phyloP scores from a whole-genome alignment of 106 monocot species.

The Dendrobium catenatum region DNA sequence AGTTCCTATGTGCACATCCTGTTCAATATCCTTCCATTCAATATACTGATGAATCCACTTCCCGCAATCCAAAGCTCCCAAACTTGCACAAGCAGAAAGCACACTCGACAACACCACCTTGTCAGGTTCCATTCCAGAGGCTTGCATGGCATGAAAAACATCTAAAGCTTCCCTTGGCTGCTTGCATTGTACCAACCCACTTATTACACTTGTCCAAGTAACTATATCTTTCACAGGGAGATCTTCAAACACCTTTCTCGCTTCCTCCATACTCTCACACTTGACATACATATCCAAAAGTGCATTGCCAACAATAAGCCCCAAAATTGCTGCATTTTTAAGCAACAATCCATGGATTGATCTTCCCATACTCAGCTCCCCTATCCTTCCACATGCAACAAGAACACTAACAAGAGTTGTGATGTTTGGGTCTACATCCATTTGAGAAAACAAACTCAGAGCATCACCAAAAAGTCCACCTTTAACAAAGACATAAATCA shows the following conservation, averaged over 20 bases:
- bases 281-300: constrained; percentile 77
- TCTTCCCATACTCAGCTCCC: constrained; percentile 23
- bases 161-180: constrained; percentile 28
- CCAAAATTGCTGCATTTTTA: constrained; percentile 18
- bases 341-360: constrained; percentile 44
- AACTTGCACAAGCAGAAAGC: constrained; percentile 65
- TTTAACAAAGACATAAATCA: constrained; percentile 68
- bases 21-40: constrained; percentile 26
- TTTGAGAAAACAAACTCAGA: constrained; percentile 30
- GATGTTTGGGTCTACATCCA: constrained; percentile 56
- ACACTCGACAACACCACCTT: constrained; percentile 45
- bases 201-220: constrained; percentile 69
- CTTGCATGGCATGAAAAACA: constrained; percentile 48
- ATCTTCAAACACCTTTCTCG: constrained; percentile 46
- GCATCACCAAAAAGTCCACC: constrained; percentile 33
- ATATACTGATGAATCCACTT: constrained; percentile 36
- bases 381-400: constrained; percentile 40
- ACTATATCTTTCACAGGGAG: constrained; percentile 31
- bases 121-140: constrained; percentile 36
- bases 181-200: constrained; percentile 44
- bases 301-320: constrained; percentile 32
- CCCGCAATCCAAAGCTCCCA: constrained; percentile 50
- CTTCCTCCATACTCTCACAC: constrained; percentile 22
- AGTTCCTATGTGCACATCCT: constrained; percentile 64
- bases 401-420: constrained; percentile 54